phyloP scores from a whole-genome alignment of 805 yeast species.

The Hanseniaspora lachancei region DNA sequence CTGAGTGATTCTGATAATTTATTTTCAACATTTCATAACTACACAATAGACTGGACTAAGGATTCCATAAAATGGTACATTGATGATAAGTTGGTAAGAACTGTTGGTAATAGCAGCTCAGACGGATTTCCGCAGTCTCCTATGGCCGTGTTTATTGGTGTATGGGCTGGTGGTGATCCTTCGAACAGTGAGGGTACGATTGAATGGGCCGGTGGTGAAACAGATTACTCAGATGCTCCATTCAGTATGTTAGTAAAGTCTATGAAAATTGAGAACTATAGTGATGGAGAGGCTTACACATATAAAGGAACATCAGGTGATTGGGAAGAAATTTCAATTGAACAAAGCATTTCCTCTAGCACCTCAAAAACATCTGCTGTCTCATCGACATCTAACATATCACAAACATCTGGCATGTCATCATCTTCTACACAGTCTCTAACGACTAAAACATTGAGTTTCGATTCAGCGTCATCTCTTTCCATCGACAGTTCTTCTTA shows the following conservation, averaged over 20 bases:
- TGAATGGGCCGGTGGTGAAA: slow-evolving; percentile 70
- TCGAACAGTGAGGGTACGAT: slow-evolving; percentile 53
- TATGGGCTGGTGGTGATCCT: slow-evolving; percentile 78
- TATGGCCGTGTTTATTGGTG: slow-evolving; percentile 54
- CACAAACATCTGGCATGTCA: slow-evolving; percentile 12
- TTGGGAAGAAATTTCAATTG: slow-evolving; percentile 46
- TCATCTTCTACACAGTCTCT: slow-evolving; percentile 13
- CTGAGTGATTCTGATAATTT: slow-evolving; percentile 36
- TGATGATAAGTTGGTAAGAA: slow-evolving; percentile 59
- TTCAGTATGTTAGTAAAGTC: slow-evolving; percentile 52
- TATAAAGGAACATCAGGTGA: slow-evolving; percentile 45
- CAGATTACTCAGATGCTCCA: slow-evolving; percentile 55
- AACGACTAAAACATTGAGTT: slow-evolving; percentile 15
- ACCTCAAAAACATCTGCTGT: not conserved
- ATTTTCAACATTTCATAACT: slow-evolving; percentile 51
- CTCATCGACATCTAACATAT: not conserved
- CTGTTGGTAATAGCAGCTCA: slow-evolving; percentile 38
- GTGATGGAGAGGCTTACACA: slow-evolving; percentile 46
- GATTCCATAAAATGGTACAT: slow-evolving; percentile 54
- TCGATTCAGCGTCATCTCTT: slow-evolving; percentile 13
- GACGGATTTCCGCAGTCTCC: slow-evolving; percentile 89
- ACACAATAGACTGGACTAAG: slow-evolving; percentile 73
- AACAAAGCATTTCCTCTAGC: not conserved
- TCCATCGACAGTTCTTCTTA: slow-evolving; percentile 1
- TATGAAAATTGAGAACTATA: slow-evolving; percentile 54